Evolutionary conservation across 345 rosid genomes (phyloP), one percentile per base, ranked within the genome.

Genomic region (Brassica juncea): DNA sequence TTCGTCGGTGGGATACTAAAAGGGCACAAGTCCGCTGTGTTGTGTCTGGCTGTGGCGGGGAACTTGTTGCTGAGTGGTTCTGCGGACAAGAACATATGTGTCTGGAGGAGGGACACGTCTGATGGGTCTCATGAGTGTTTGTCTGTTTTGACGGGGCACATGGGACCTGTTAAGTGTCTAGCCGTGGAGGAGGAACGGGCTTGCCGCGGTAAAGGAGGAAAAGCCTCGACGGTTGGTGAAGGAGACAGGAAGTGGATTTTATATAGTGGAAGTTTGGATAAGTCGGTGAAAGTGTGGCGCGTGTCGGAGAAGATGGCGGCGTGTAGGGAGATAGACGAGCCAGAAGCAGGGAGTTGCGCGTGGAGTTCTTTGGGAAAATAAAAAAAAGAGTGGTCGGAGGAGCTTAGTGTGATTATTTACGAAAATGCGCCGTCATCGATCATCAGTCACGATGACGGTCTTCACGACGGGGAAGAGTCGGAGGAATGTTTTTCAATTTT

Each of bases 281-380:
- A 81, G 71, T 88, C 97, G 4, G 95, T 94, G n/a, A 91, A 89
- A 73, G 89, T 92, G 0, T 94, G 99, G 99, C 88, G 91, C 47
- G 94, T 92, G 64, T 68, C 86, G 0, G 90, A 89, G 35, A 80
- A 80, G 79, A 72, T 77, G 78, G 85, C 84, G 8, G 60, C 81
- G 73, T 74, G 82, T 78, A 70, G 14, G 23, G 76, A 44, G 52
- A 44, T 12, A 44, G 52, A 44, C 2, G 11, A 75, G n/a, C 6
- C 78, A 70, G 65, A 54, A 74, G 63, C 66, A 68, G 74, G 6
- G 66, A 62, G 79, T 14, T 70, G 79, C 52, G 49, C 71, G 82
- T 74, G 79, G 71, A 28, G 49, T 52, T 80, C 60, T 15, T 5
- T 67, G 12, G 73, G 2, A 9, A 39, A 19, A 31, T 66, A 15